Conservation (phyloP, 768 basidiomycete species). For the Leucosporidium yakuticum region DNA sequence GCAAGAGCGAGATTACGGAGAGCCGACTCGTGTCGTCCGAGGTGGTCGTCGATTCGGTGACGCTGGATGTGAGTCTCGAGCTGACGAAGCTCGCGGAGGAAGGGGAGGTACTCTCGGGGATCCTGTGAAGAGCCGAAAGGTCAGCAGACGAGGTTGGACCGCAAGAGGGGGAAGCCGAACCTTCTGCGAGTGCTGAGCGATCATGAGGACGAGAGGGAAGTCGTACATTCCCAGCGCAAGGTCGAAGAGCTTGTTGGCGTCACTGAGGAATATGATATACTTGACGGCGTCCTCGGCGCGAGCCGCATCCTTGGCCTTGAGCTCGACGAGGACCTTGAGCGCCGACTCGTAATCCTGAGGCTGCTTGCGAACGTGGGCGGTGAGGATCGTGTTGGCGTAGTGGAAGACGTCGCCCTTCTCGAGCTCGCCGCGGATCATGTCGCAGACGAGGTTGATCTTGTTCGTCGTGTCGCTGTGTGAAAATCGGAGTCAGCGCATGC, state of each 20-base stretch:
- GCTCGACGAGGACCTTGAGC: slow-evolving; percentile 62
- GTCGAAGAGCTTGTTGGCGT: slow-evolving; percentile 84
- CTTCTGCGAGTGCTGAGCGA: slow-evolving; percentile 96
- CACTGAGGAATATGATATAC: slow-evolving; percentile 95
- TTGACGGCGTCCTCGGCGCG: slow-evolving; percentile 94
- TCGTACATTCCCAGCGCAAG: slow-evolving; percentile 98
- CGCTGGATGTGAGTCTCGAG: slow-evolving; percentile 74
- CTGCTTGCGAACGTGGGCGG: slow-evolving; percentile 82
- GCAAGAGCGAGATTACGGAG: slow-evolving; percentile 66
- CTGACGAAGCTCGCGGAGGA: slow-evolving; percentile 79
- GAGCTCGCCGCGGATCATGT: slow-evolving; percentile 64
- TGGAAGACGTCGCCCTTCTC: slow-evolving; percentile 62
- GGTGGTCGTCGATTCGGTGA: slow-evolving; percentile 87
- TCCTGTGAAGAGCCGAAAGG: slow-evolving; percentile 55
- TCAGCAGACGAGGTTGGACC: slow-evolving; percentile 1
- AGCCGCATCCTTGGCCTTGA: slow-evolving; percentile 66
- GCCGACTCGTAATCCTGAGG: slow-evolving; percentile 88
- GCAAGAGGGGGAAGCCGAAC: slow-evolving; percentile 45
- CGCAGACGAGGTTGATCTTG: slow-evolving; percentile 64
- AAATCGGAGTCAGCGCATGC: not conserved
- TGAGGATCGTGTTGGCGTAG: slow-evolving; percentile 86
- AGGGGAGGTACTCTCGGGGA: slow-evolving; percentile 93
- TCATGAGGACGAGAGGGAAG: slow-evolving; percentile 87
- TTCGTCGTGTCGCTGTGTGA: slow-evolving; percentile 34
- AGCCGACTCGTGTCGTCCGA: slow-evolving; percentile 69